phyloP scores from a whole-genome alignment of 2,329 filamentous ascomycete species.

The Aspergillus pseudoviridinutans region DNA sequence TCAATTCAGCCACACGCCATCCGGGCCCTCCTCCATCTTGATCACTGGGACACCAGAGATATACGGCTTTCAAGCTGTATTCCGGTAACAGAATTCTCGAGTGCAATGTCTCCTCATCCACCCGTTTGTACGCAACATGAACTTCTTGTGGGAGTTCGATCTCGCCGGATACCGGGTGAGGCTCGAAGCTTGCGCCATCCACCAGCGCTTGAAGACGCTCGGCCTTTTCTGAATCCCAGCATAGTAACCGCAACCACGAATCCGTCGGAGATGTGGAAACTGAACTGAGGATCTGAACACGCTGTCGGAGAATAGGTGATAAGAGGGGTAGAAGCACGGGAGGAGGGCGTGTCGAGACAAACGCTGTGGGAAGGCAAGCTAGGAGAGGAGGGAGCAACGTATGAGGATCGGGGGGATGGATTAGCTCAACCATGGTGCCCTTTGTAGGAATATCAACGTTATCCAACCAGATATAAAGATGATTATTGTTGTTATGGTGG shows the following conservation, averaged over 20 bases:
- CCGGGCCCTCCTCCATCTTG: slow-evolving; percentile 49
- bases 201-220: slow-evolving; percentile 52
- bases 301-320: slow-evolving; percentile 60
- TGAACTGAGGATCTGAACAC: slow-evolving; percentile 54
- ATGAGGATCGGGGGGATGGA: slow-evolving; percentile 53
- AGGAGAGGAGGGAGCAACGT: slow-evolving; percentile 59
- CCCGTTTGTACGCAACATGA: slow-evolving; percentile 52
- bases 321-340: slow-evolving; percentile 59
- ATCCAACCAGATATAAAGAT: neutral
- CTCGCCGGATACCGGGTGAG: slow-evolving; percentile 62
- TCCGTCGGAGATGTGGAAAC: slow-evolving; percentile 40
- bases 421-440: slow-evolving; percentile 49
- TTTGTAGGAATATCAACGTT: neutral
- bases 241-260: slow-evolving; percentile 58
- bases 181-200: slow-evolving; percentile 54
- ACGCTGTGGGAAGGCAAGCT: slow-evolving; percentile 60
- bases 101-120: slow-evolving; percentile 61
- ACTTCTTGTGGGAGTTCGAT: slow-evolving; percentile 59
- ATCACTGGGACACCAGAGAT: slow-evolving; percentile 59
- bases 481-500: neutral
- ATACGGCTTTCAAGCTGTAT: slow-evolving; percentile 53
- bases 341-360: slow-evolving; percentile 56
- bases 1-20: slow-evolving; percentile 59
- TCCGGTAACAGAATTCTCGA: slow-evolving; percentile 52
- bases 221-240: slow-evolving; percentile 54